Evolutionary conservation across 768 basidiomycete species (phyloP), one percentile per base, ranked within the genome.

Genomic region (Boletus sensibilis): DNA sequence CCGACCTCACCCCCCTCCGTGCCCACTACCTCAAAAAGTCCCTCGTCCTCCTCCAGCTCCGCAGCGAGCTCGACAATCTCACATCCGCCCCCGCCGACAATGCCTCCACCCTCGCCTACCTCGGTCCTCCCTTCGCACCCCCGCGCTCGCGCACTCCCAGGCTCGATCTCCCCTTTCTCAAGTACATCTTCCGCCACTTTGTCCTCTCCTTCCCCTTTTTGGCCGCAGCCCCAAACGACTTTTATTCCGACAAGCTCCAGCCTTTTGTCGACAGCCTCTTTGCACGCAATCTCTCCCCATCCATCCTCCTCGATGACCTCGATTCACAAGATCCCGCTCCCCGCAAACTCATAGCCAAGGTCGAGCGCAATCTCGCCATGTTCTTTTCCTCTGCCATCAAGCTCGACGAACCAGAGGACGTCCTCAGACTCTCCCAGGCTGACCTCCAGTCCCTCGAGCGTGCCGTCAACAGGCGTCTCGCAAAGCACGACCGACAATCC

Each of bases 1-100:
- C 52, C 27, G 55, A 42, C 49, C 83, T 98, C 47, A 92, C 93
- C 1, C 92, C 96, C 13, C 76, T 95, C 46, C 88, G 95, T 41
- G 94, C 95, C 5, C 97, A 99, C 69, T 99, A 99, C 74, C 90
- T 99, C 71, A 99, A 98, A 79, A 98, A 98, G 73, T 83, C 92
- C 18, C 86, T 99, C 53, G 81, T 98, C 42, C 84, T 89, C 62
- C 86, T 98, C 50, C 87, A 98, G 71, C 86, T 98, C 64, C 74
- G 77, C 64, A 75, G 74, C n/a, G 97, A 99, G 73, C 81, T 98
- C 58, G 78, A 84, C 57, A 75, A 76, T 21, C 78, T 94, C 61
- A 82, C 84, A 11, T 76, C 80, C 6, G 75, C 81, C 0, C 59
- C 59, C 20, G 25, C n/a, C 2, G 23, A 37, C 13, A 75, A 74